Evolutionary conservation across 2,329 filamentous ascomycete species (phyloP), one percentile per base, ranked within the genome.

Genomic region (Penicillium hesseltinei): DNA sequence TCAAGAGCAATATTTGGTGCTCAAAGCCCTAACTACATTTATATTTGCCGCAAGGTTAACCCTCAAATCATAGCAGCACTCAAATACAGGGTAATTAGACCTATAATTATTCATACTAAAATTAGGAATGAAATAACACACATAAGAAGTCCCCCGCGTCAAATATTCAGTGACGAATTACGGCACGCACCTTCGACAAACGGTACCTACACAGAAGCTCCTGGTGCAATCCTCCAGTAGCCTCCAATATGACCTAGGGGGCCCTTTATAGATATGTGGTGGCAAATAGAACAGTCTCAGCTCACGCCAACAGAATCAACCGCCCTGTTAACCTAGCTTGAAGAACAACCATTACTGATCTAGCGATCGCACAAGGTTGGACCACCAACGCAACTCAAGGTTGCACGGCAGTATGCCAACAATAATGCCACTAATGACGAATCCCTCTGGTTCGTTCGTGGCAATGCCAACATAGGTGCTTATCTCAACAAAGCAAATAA

Each of bases 401-500:
- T 13, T 7, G 2, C 8, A 39, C 19, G 11, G 19, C 19, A 21
- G 19, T 21, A 21, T 21, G 36, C n/a, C 5, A 39, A 11, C 36
- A 39, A 39, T 13, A 17, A 21, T 39, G 35, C n/a, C 39, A 13
- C 9, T 8, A 21, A 4, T 40, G 19, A 23, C 6, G 2, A 23
- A 40, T 40, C 39, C 19, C 11, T 19, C 60, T 68, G 10, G 48
- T 69, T 29, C 57, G 59, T 61, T 64, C 13, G 4, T 23, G 23
- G 23, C 23, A 4, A 23, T 5, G 23, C 23, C 4, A 5, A 23
- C 3, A 23, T 23, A 23, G 23, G 56, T 69, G 66, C 69, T 1
- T 77, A 77, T 51, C 51, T 71, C 19, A 77, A 77, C 47, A 73
- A 73, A 75, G 59, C 71, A 9, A 70, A 69, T n/a, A 9, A 70